Base-by-base conservation (phyloP, 305 asterid genomes). In the Fraxinus velutina region DNA sequence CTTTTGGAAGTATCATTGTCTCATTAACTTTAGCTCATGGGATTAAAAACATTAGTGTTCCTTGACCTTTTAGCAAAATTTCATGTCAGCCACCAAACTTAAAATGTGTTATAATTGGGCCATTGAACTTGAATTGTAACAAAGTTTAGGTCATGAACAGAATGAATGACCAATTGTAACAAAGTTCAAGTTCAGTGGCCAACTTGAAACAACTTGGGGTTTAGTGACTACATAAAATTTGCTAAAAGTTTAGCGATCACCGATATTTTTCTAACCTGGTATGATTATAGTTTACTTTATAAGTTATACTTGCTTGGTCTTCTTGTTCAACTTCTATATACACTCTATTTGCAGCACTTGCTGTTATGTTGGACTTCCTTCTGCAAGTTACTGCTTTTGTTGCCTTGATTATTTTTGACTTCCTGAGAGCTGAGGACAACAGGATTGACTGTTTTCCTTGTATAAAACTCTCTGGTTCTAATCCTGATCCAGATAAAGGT, bases 331-430 rank as follows among this genome's bases (percentile, higher is more conserved):
- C 82, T 81, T 76, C 17, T 77, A 10, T 30, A 52, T 73, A 39
- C 73, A 22, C 84, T 84, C 78, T 79, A 4, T 71, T 85, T 88
- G 89, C 95, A 94, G 99, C 99, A 44, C 91, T 96, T 87, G 99
- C 99, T 70, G 97, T 96, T 88, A 88, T 96, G 80, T 86, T 96
- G 96, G 99, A 96, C 86, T 96, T 96, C 83, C 97, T 96, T 80
- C 93, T 96, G 86, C 99, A 96, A 94, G 92, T 96, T 79, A 96
- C 99, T 73, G 98, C 99, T 77, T 96, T 96, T 85, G 98, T 96
- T 72, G 98, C 99, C 81, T 90, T 96, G 86, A 96, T 96, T 85
- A 97, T 85, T 81, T 94, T 94, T 44, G 99, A 96, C 90, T 96
- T 94, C 88, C 88, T 93, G 88, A 92, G 99, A 90, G 95, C 98